Evolutionary conservation across 176 grass and related monocot genomes (phyloP).

Genomic region (Triticum turgidum): DNA sequence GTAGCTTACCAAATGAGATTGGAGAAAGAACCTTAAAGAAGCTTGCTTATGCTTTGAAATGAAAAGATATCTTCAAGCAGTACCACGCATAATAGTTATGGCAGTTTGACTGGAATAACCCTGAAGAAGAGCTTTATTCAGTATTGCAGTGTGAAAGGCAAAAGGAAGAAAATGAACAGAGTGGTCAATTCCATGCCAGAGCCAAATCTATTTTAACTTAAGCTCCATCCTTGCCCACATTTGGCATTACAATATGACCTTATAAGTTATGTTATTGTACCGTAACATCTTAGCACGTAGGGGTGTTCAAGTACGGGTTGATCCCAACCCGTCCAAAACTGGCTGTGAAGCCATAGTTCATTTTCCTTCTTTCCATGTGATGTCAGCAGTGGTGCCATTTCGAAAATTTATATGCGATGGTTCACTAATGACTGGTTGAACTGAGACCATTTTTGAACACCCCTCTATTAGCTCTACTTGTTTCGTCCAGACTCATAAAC

Average conservation of each 20-base stretch:
- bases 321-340: neutral
- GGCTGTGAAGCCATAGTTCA: neutral
- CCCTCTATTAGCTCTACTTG: neutral
- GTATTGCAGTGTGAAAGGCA: neutral
- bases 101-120: neutral
- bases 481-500: neutral
- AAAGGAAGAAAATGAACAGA: neutral
- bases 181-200: neutral
- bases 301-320: neutral
- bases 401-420: neutral
- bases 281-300: neutral
- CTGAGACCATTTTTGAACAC: neutral
- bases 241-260: neutral
- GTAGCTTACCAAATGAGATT: neutral
- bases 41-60: neutral
- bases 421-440: neutral
- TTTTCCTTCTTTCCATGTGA: neutral
- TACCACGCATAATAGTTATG: neutral
- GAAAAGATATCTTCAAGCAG: neutral
- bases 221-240: neutral
- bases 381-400: too few species aligned
- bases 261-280: neutral
- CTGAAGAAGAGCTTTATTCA: neutral
- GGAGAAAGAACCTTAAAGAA: neutral
- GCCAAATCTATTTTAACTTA: neutral